Base-by-base conservation (phyloP, 768 basidiomycete genomes). In the Russula ochroleuca region DNA sequence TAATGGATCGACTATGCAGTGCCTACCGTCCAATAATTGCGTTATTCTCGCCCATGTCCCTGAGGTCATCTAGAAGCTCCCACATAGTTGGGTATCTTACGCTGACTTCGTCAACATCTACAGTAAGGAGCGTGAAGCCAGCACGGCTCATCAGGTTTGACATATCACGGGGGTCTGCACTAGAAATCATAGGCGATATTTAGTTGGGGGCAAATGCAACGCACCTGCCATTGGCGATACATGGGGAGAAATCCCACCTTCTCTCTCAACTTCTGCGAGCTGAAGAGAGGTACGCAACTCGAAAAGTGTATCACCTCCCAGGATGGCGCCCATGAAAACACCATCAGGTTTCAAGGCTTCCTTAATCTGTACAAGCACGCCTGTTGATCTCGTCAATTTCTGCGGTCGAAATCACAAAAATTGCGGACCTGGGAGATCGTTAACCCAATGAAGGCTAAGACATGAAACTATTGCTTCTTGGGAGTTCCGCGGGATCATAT, bases 141-240 rank as follows among this genome's bases (percentile, higher is more conserved):
- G 97, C 96, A 59, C 95, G 85, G 40, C 87, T 85, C 41, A 99
- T 83, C 35, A 99, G 85, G 65, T 93, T 94, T 7, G 97, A 94
- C 59, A 98, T 83, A 71, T 97, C 94, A 63, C 90, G 85, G 1
- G 92, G 93, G 71, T 97, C 96, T 97, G 61, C 14, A 21, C 25
- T 7, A 65, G 45, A 37, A 9, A 21, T 60, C 31, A 54, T 50
- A 17, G 48, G n/a, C 3, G 23, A 45, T 49, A 21, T n/a, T 59
- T 49, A 54, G 45, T 54, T 37, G 23, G 40, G 19, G 62, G 5
- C 45, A 41, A 47, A 50, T 60, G 58, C 2, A 57, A 45, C 80
- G 35, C 62, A 94, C 95, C 91, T 65, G 95, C 94, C 97, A 99
- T 98, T 1, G 97, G 97, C 0, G 96, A 98, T 40, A 99, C 76